These are phyloP conservation scores for Gnomoniopsis smithogilvyi DNA, from an alignment of 2,329 filamentous ascomycete species.

Conservation along the genomic window DNA sequence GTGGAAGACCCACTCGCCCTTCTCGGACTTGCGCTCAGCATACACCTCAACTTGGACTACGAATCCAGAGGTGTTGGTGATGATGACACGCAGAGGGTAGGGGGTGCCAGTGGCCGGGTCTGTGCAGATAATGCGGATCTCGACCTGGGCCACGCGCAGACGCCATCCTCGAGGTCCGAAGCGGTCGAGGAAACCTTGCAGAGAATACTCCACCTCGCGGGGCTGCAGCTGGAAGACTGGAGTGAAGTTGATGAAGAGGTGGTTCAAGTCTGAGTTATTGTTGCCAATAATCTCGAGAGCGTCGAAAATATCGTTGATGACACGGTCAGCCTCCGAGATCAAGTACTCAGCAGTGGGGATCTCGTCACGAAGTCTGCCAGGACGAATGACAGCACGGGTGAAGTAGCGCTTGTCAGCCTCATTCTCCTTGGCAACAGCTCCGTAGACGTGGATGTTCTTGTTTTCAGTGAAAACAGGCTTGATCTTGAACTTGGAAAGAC, in stretches of 20 bases:
- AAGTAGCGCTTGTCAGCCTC: slow-evolving; percentile 99
- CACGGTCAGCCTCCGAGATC: slow-evolving; percentile 91
- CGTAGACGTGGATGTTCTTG: slow-evolving; percentile 98
- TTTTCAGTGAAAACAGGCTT: slow-evolving; percentile 99
- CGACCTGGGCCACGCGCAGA: slow-evolving; percentile 91
- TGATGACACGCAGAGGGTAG: slow-evolving; percentile 90
- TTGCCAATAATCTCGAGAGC: slow-evolving; percentile 98
- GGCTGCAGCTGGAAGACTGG: slow-evolving; percentile 92
- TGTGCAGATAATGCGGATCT: slow-evolving; percentile 98
- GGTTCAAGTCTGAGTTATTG: slow-evolving; percentile 98
- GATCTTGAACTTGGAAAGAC: slow-evolving; percentile 95
- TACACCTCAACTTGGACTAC: slow-evolving; percentile 98
- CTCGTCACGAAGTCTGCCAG: slow-evolving; percentile 91
- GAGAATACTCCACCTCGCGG: slow-evolving; percentile 83
- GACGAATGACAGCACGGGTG: slow-evolving; percentile 90
- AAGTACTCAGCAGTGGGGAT: slow-evolving; percentile 98
- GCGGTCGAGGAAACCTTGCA: slow-evolving; percentile 92
- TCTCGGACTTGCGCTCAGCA: slow-evolving; percentile 95
- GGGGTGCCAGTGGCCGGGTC: slow-evolving; percentile 79
- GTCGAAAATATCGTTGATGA: slow-evolving; percentile 97
- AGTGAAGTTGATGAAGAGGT: slow-evolving; percentile 99
- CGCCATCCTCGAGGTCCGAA: slow-evolving; percentile 95
- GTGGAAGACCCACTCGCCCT: slow-evolving; percentile 98
- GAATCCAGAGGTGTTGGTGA: slow-evolving; percentile 97
- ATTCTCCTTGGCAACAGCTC: slow-evolving; percentile 89